These are phyloP conservation scores for Aspergillus kassunensis DNA, from an alignment of 495 filamentous ascomycete genomes.

Conservation along the genomic window DNA sequence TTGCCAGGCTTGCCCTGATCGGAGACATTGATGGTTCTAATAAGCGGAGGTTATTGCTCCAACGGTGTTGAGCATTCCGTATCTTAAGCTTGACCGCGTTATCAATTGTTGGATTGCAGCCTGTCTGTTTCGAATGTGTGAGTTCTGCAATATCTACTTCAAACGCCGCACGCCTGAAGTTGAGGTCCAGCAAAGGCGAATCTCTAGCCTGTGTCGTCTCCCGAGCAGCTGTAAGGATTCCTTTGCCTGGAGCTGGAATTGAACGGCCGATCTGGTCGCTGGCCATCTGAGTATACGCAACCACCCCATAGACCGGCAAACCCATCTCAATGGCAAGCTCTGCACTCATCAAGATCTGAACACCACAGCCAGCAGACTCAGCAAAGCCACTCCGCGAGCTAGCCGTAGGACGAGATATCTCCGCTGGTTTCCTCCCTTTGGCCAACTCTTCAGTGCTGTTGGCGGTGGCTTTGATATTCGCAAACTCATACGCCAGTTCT, in stretches of 20 bases:
- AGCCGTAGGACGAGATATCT: slow-evolving; percentile 96
- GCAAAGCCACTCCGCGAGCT: slow-evolving; percentile 96
- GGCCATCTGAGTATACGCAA: slow-evolving; percentile 89
- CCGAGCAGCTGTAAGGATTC: slow-evolving; percentile 91
- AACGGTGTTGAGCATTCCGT: slow-evolving; percentile 72
- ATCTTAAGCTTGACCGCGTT: slow-evolving; percentile 46
- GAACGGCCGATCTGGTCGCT: slow-evolving; percentile 98
- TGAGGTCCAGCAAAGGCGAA: slow-evolving; percentile 88
- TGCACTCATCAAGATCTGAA: slow-evolving; percentile 96
- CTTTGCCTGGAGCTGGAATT: slow-evolving; percentile 91
- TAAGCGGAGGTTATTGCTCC: slow-evolving; percentile 97
- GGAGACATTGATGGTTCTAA: slow-evolving; percentile 86
- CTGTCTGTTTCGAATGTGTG: neutral
- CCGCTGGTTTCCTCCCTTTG: slow-evolving; percentile 85
- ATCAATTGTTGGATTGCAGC: neutral
- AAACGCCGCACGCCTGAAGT: slow-evolving; percentile 85
- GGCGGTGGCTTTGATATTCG: slow-evolving; percentile 99
- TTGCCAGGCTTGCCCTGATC: slow-evolving; percentile 87
- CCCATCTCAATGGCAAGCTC: slow-evolving; percentile 95
- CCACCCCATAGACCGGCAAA: slow-evolving; percentile 91
- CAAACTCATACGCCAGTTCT: slow-evolving; percentile 97
- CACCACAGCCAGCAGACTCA: slow-evolving; percentile 96
- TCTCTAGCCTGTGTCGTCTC: slow-evolving; percentile 66
- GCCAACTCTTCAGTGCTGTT: slow-evolving; percentile 92
- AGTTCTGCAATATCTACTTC: slow-evolving; percentile 65